Conservation (phyloP, 2,329 filamentous ascomycete species). For the Claviceps sp. region DNA sequence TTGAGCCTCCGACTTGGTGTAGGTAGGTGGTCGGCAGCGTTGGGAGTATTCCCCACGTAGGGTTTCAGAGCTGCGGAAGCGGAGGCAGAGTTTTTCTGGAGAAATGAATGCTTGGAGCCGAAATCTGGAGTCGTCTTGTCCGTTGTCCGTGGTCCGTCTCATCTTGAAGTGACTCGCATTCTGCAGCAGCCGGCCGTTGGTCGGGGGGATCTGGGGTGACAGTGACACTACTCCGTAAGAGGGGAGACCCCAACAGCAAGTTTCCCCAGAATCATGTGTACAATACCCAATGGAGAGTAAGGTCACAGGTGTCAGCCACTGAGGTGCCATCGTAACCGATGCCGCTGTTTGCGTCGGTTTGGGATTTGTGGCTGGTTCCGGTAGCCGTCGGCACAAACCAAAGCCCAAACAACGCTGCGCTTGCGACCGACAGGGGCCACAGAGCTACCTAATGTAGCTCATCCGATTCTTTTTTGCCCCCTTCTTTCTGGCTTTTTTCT, state of each 20-base stretch:
- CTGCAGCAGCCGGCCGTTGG: background rate
- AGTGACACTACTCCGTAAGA: background rate
- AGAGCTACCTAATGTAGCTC: background rate
- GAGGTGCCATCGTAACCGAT: slow-evolving; percentile 7
- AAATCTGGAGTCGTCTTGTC: background rate
- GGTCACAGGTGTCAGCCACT: slow-evolving; percentile 2
- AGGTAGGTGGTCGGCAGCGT: no score
- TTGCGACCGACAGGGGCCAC: background rate
- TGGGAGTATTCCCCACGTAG: no score
- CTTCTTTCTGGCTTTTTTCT: background rate
- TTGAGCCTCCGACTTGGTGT: no score
- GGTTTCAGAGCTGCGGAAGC: no score
- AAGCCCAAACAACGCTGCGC: background rate
- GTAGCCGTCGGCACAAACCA: background rate
- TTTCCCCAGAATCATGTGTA: background rate
- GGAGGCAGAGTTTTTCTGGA: background rate
- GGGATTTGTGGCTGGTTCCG: background rate
- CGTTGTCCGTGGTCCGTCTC: background rate
- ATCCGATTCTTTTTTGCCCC: background rate
- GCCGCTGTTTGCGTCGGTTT: background rate
- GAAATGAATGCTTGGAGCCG: background rate
- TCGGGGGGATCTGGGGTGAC: background rate
- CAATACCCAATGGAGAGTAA: background rate
- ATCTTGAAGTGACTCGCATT: background rate
- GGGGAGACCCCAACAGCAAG: no score